Conservation (phyloP, 2,329 filamentous ascomycete species). For the Fusarium continuum region DNA sequence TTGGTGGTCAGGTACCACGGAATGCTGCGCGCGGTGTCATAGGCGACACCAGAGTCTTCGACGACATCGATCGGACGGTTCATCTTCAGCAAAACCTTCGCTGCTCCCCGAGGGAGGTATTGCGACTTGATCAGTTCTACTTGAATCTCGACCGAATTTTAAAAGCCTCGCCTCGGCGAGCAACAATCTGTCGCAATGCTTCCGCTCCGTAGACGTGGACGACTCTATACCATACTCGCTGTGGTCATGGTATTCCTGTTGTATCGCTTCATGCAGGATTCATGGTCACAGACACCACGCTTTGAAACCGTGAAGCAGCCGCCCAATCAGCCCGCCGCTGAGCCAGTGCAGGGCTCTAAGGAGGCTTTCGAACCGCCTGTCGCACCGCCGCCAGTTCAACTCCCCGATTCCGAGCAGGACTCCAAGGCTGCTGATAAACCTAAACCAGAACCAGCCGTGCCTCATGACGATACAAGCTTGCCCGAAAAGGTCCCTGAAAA, state of each 20-base stretch:
- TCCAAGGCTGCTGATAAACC: conserved; percentile 12
- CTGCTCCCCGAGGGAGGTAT: neutral
- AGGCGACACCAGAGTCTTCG: conserved; percentile 15
- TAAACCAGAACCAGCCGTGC: conserved; percentile 12
- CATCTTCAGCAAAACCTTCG: neutral
- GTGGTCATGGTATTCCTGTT: conserved; percentile 64
- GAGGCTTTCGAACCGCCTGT: conserved; percentile 32
- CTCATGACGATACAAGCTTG: conserved; percentile 10
- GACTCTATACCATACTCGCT: conserved; percentile 66
- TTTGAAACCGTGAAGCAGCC: conserved; percentile 18
- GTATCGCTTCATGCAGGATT: conserved; percentile 58
- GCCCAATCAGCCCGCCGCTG: conserved; percentile 11
- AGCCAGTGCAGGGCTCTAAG: conserved; percentile 19
- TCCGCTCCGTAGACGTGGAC: conserved; percentile 67
- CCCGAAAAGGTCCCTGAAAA: conserved; percentile 1
- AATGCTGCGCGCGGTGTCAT: conserved; percentile 22
- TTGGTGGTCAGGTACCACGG: conserved; percentile 12
- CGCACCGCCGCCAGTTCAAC: conserved; percentile 23
- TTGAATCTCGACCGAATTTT: neutral
- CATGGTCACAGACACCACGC: conserved; percentile 46
- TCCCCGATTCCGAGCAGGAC: conserved; percentile 25
- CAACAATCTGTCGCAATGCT: conserved; percentile 51
- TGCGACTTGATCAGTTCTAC: neutral
- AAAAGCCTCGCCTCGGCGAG: conserved; percentile 43
- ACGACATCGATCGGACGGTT: conserved; percentile 10